Percentiles rank a stretch among this genome's conserved stretches.
These are phyloP conservation scores for Geotrichum candidum DNA, from an alignment of 1,139 yeast species.

Conservation along the genomic window DNA sequence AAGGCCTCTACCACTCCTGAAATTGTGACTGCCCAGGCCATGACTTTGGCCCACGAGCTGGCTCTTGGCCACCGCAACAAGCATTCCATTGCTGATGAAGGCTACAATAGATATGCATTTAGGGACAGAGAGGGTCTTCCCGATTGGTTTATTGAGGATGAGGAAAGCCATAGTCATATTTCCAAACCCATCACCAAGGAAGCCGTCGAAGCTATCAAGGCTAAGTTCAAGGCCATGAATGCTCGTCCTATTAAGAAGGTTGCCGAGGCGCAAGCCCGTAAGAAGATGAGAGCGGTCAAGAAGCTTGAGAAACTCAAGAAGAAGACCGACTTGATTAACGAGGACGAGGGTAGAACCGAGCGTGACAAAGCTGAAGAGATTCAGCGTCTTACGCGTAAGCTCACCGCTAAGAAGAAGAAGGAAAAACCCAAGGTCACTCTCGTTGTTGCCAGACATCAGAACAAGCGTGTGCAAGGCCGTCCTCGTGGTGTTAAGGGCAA, in stretches of 20 bases:
- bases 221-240: conserved; percentile 81
- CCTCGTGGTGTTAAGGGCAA: conserved; percentile 97
- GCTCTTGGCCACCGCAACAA: conserved; percentile 84
- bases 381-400: conserved; percentile 73
- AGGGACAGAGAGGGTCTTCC: conserved; percentile 88
- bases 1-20: conserved; percentile 50
- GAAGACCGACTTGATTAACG: conserved; percentile 89
- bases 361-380: conserved; percentile 93
- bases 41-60: conserved; percentile 95
- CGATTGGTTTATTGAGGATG: conserved; percentile 94
- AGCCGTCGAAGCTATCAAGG: conserved; percentile 88
- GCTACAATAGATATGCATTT: conserved; percentile 86
- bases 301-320: conserved; percentile 86
- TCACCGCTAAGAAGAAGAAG: conserved; percentile 65
- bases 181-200: conserved; percentile 92
- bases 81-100: conserved; percentile 82
- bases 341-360: conserved; percentile 80
- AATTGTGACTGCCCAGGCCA: conserved; percentile 88
- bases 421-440: conserved; percentile 77
- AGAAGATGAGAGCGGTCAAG: conserved; percentile 87
- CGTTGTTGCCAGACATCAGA: conserved; percentile 83
- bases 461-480: conserved; percentile 85
- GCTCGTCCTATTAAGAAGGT: conserved; percentile 98
- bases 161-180: conserved; percentile 75
- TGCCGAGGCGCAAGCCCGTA: conserved; percentile 93